A percentile compares a stretch with the other conserved stretches of the same genome.
Evolutionary conservation across 257 asterid genomes (phyloP).

Genomic region (Voacanga thouarsii): DNA sequence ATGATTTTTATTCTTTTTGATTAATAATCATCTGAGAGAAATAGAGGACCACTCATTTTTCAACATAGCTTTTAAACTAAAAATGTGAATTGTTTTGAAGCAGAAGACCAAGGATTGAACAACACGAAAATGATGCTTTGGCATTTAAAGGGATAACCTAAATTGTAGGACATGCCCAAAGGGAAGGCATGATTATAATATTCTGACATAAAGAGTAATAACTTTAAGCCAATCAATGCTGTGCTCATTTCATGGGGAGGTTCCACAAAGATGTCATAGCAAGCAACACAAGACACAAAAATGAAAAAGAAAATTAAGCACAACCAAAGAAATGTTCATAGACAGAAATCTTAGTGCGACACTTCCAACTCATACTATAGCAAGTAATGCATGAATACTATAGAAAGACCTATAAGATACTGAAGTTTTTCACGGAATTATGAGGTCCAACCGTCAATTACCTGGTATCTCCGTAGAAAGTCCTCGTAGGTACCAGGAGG

Average conservation of each 20-base stretch:
- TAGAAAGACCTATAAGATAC: not conserved
- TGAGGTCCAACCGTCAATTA: slow-evolving; percentile 15
- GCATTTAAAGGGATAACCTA: not conserved
- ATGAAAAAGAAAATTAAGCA: not conserved
- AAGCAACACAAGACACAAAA: not conserved
- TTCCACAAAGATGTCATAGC: not conserved
- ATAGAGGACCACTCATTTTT: no score
- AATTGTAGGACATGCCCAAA: not conserved
- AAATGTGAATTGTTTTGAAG: no score
- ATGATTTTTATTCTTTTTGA: no score
- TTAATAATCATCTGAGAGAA: no score
- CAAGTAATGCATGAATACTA: not conserved
- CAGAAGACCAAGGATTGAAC: no score
- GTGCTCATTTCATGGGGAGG: not conserved
- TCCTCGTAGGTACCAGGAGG: slow-evolving; percentile 67
- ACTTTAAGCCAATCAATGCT: not conserved
- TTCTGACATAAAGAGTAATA: not conserved
- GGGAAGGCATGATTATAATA: not conserved
- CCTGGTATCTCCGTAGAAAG: slow-evolving; percentile 79
- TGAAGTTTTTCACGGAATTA: slow-evolving; percentile 11
- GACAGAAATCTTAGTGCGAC: slow-evolving; percentile 1
- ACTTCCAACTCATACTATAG: not conserved
- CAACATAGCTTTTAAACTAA: no score
- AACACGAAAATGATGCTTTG: not conserved
- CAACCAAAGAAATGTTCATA: not conserved